Evolutionary conservation across 306 rosid species (phyloP), one percentile per base, ranked within the genome.

Genomic region (Carpinus viminea): DNA sequence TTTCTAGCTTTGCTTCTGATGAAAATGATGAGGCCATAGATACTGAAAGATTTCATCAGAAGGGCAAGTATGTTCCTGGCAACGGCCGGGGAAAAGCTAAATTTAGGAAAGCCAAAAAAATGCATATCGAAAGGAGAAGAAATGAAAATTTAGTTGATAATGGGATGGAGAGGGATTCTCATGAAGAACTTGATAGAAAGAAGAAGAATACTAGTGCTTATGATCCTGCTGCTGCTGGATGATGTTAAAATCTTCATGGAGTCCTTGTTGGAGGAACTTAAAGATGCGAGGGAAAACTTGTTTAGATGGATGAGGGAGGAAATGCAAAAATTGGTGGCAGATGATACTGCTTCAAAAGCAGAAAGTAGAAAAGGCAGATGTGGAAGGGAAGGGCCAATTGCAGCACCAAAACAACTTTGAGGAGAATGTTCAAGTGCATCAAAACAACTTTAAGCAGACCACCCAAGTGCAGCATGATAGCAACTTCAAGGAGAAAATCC

Each of bases 251-350:
- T 55, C 59, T 76, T 65, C 47, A 76, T 52, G 79, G 76, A 41
- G n/a, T 76, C 84, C 70, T 51, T 84, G 53, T 43, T 80, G 43
- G 79, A 80, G 54, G 84, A 84, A 50, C 84, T 84, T 76, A 76
- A 77, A 69, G 70, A 51, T 71, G 20, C 73, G 1, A 68, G 81
- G 15, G 82, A 80, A 43, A 76, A 76, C 20, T 51, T 84, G 70
- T 28, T 80, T 18, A 52, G 51, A 41, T n/a, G 76, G 87, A 76
- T 84, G 82, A 76, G 60, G 79, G 78, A 73, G 41, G 87, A 84
- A 73, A 59, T 84, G 75, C 60, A 50, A 56, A 66, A 79, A 56
- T 17, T 83, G 79, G 78, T 71, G 53, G 75, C 28, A 3, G 61
- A 72, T 47, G 75, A 72, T 18, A 24, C 52, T 8, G 61, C 31